These are phyloP conservation scores for Wickerhamiella sorbophila DNA, from an alignment of 805 yeast species.

Conservation along the genomic window DNA sequence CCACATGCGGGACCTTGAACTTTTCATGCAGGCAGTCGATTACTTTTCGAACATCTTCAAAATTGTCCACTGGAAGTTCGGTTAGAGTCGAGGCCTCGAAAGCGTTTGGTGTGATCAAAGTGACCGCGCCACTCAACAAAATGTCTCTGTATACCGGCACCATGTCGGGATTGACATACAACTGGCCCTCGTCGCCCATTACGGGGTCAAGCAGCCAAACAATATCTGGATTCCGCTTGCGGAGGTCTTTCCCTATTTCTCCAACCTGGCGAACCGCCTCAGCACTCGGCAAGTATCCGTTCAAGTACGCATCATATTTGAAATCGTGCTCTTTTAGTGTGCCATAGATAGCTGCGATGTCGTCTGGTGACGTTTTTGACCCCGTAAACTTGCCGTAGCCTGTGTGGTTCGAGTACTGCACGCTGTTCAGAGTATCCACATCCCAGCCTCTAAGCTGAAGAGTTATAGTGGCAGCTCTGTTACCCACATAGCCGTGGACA, in stretches of 20 bases:
- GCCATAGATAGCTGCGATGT: slow-evolving; percentile 34
- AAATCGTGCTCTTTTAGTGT: slow-evolving; percentile 42
- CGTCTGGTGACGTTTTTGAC: slow-evolving; percentile 31
- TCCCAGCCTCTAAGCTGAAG: slow-evolving; percentile 83
- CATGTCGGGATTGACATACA: slow-evolving; percentile 50
- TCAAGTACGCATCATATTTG: slow-evolving; percentile 49
- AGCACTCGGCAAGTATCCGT: slow-evolving; percentile 67
- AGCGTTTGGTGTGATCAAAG: slow-evolving; percentile 78
- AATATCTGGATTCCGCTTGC: slow-evolving; percentile 17
- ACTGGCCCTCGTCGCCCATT: slow-evolving; percentile 74
- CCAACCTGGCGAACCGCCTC: slow-evolving; percentile 40
- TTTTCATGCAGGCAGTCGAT: slow-evolving; percentile 34
- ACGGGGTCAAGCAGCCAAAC: slow-evolving; percentile 79
- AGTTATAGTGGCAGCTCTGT: slow-evolving; percentile 81
- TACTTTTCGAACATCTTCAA: slow-evolving; percentile 32
- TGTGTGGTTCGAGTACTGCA: slow-evolving; percentile 82
- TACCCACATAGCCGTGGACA: slow-evolving; percentile 91
- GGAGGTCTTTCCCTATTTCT: slow-evolving; percentile 27
- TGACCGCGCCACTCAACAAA: slow-evolving; percentile 36
- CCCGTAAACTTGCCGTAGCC: slow-evolving; percentile 69
- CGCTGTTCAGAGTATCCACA: slow-evolving; percentile 79
- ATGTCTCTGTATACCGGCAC: slow-evolving; percentile 45
- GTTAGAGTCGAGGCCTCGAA: slow-evolving; percentile 69
- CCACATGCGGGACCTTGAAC: slow-evolving; percentile 43
- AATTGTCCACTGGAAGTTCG: slow-evolving; percentile 33